Evolutionary conservation across 306 rosid species (phyloP), one percentile per base, ranked within the genome.

Genomic region (Mucuna pruriens): DNA sequence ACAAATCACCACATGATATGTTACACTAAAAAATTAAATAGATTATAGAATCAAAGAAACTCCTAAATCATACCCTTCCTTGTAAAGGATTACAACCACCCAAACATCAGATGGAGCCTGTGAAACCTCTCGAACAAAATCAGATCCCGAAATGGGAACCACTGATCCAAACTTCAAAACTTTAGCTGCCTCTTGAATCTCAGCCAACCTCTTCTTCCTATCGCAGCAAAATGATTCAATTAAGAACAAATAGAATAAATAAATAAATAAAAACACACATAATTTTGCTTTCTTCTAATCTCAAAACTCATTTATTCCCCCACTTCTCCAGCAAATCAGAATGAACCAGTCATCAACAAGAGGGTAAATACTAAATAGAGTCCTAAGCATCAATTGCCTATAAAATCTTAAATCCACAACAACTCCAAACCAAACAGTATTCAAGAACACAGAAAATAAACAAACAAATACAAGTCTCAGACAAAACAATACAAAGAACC

Each of bases 71-170:
- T 91, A 93, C 97, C 98, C 98, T 57, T 95, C 98, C 83, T 95
- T 95, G 87, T 93, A 91, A 51, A 95, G 98, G 82, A 93, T 71
- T 42, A 95, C 99, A 64, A 95, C 99, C 77, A 95, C 99, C 99
- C 99, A 93, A 79, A 95, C 97, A 81, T 95, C 99, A 66, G 99
- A 81, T 39, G 97, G 91, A 85, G 99, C 99, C 74, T 93, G 99
- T 0, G 98, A 95, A 75, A 95, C 99, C 88, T 95, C 99, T 16
- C 99, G 97, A 86, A 93, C 86, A 11, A 95, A 95, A 87, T 95
- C 99, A 31, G 99, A 88, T 76, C 99, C 99, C 10, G 99, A 93
- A 76, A 95, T 95, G 1, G 97, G 94, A 78, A 87, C 82, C 48
- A 93, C 87, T 0, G 98, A 91, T 70, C 99, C 99, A 76, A 88